Percentiles rank a stretch among this genome's conserved stretches.
These are phyloP conservation scores for Imleria badia DNA, from an alignment of 768 basidiomycete species.

Conservation along the genomic window DNA sequence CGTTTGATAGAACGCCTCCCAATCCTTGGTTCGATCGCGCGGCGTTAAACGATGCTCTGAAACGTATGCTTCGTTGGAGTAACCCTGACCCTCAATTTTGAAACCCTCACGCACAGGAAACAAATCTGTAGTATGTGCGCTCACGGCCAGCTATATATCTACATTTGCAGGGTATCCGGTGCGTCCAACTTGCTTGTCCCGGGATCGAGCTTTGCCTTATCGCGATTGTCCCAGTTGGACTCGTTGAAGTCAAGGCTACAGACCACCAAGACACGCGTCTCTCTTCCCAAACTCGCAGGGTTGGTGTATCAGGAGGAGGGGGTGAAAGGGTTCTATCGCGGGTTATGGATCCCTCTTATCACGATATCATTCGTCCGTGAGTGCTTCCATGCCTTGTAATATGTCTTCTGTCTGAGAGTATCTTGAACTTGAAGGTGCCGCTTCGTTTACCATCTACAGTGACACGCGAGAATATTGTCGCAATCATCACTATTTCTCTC, in stretches of 20 bases:
- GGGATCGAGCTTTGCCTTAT: background rate
- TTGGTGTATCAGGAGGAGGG: constrained; percentile 83
- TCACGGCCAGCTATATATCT: constrained; percentile 88
- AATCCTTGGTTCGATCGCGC: constrained; percentile 63
- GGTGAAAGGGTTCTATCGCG: constrained; percentile 87
- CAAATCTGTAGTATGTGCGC: constrained; percentile 87
- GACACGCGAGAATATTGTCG: constrained; percentile 75
- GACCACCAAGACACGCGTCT: constrained; percentile 72
- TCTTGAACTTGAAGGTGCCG: constrained; percentile 62
- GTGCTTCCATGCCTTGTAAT: constrained; percentile 35
- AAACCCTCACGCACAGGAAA: constrained; percentile 49
- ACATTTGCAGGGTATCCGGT: constrained; percentile 92
- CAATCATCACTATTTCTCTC: constrained; percentile 55
- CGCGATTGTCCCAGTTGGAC: constrained; percentile 61
- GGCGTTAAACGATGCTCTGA: constrained; percentile 62
- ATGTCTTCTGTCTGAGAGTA: constrained; percentile 5
- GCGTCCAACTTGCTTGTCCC: constrained; percentile 9
- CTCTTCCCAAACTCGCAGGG: constrained; percentile 68
- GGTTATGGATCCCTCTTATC: constrained; percentile 88
- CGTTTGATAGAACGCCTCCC: constrained; percentile 44
- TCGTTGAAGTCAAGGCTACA: constrained; percentile 93
- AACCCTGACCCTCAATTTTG: background rate
- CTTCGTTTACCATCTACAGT: constrained; percentile 90
- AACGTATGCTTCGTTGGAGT: constrained; percentile 46
- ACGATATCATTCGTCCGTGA: constrained; percentile 95